Evolutionary conservation across 352 stramenopile genomes (phyloP).

Genomic region (Albugo candida): DNA sequence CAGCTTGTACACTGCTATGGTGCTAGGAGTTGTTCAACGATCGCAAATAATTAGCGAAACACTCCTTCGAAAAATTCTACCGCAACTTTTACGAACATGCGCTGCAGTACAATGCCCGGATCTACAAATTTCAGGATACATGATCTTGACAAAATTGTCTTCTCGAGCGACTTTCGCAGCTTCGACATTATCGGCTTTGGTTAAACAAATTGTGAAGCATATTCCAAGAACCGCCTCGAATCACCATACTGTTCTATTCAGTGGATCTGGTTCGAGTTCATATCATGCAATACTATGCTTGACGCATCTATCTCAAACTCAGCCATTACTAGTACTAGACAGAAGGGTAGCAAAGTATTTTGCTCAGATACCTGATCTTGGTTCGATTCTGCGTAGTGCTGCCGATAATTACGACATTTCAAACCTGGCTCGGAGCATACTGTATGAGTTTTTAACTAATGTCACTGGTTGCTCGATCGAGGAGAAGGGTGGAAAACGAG

Average conservation of each 20-base stretch:
- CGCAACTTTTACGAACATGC: slow-evolving; percentile 45
- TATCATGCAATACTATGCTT: slow-evolving; percentile 41
- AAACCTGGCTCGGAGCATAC: too few species aligned
- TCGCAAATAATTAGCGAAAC: slow-evolving; percentile 26
- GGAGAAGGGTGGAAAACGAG: too few species aligned
- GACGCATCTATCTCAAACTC: slow-evolving; percentile 52
- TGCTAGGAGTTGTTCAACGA: slow-evolving; percentile 63
- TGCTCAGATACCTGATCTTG: slow-evolving; percentile 38
- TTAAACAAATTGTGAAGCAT: slow-evolving; percentile 64
- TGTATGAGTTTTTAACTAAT: too few species aligned
- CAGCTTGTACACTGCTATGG: slow-evolving; percentile 67
- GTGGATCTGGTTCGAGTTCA: too few species aligned
- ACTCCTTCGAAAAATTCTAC: slow-evolving; percentile 62
- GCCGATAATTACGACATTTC: slow-evolving; percentile 35
- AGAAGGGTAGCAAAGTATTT: slow-evolving; percentile 38
- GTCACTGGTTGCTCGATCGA: too few species aligned
- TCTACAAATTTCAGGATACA: slow-evolving; percentile 64
- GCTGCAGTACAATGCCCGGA: slow-evolving; percentile 48
- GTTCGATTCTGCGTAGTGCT: slow-evolving; percentile 39
- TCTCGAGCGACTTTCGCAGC: slow-evolving; percentile 52
- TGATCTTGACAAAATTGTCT: slow-evolving; percentile 67
- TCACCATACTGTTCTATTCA: too few species aligned
- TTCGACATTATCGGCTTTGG: slow-evolving; percentile 50
- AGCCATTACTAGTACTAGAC: slow-evolving; percentile 41
- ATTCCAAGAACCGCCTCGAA: not conserved